Conservation (phyloP, 2,329 filamentous ascomycete genomes). For the Penicillium sp. region DNA sequence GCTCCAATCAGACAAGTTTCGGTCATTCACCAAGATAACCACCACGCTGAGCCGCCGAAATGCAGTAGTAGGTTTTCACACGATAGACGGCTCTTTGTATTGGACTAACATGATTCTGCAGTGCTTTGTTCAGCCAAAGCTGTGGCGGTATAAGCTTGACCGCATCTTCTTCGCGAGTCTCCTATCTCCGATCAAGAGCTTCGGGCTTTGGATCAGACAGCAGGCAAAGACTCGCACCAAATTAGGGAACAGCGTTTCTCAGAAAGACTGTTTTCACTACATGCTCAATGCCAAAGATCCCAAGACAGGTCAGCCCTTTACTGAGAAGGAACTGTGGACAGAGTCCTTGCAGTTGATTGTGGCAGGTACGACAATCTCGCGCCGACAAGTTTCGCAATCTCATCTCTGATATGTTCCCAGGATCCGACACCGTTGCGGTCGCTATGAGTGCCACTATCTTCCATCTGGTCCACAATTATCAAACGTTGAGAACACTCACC, state of each 20-base stretch:
- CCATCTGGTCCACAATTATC: background rate
- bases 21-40: background rate
- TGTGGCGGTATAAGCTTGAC: slow-evolving; percentile 1
- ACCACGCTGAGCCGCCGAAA: background rate
- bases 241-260: background rate
- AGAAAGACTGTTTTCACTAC: background rate
- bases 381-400: background rate
- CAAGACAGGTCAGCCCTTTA: background rate
- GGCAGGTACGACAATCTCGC: background rate
- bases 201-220: background rate
- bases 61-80: background rate
- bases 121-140: slow-evolving; percentile 2
- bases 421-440: background rate
- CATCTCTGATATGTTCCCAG: background rate
- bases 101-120: background rate
- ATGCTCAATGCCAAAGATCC: background rate
- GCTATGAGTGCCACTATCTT: background rate
- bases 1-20: background rate
- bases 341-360: slow-evolving; percentile 3
- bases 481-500: background rate
- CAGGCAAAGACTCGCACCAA: background rate
- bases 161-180: slow-evolving; percentile 2
- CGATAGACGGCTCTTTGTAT: background rate
- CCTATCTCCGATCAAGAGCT: background rate
- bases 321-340: background rate